Evolutionary conservation across 1,284 basidiomycete genomes (phyloP).

Genomic region (Leccinum proximum): DNA sequence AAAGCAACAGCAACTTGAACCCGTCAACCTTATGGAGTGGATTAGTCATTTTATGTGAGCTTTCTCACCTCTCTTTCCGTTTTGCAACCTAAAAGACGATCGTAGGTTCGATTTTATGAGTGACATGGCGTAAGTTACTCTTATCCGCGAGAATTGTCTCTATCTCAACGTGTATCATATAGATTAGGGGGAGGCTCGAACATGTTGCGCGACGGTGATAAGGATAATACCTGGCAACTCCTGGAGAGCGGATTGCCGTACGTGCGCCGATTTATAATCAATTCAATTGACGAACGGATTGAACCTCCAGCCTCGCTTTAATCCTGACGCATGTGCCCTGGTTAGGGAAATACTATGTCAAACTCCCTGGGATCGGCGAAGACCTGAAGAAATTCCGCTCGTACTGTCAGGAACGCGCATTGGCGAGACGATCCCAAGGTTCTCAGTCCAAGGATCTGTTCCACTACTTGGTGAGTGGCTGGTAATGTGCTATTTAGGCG

Average conservation of each 20-base stretch:
- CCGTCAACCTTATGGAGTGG: constrained; percentile 42
- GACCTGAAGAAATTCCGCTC: constrained; percentile 31
- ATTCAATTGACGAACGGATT: constrained; percentile 5
- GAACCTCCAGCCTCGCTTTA: constrained; percentile 30
- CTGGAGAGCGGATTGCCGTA: constrained; percentile 38
- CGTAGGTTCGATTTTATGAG: constrained; percentile 61
- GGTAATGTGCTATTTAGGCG: neutral
- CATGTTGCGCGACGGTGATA: constrained; percentile 40
- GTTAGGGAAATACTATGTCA: constrained; percentile 32
- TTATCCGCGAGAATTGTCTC: neutral
- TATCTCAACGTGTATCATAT: constrained; percentile 9
- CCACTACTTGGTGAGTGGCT: constrained; percentile 21
- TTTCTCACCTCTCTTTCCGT: constrained; percentile 12
- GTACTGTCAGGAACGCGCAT: constrained; percentile 33
- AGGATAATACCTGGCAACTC: constrained; percentile 33
- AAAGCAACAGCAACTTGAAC: constrained; percentile 23
- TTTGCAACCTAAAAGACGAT: constrained; percentile 12
- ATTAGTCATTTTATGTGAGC: constrained; percentile 52
- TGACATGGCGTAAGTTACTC: constrained; percentile 49
- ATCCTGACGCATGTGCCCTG: constrained; percentile 43
- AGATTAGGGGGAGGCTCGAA: constrained; percentile 50
- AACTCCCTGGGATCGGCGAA: constrained; percentile 30
- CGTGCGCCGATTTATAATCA: constrained; percentile 13
- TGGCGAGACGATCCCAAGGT: constrained; percentile 32
- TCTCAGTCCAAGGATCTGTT: constrained; percentile 46